Base-by-base conservation (phyloP, 768 basidiomycete genomes). In the Sarcomyxa edulis region DNA sequence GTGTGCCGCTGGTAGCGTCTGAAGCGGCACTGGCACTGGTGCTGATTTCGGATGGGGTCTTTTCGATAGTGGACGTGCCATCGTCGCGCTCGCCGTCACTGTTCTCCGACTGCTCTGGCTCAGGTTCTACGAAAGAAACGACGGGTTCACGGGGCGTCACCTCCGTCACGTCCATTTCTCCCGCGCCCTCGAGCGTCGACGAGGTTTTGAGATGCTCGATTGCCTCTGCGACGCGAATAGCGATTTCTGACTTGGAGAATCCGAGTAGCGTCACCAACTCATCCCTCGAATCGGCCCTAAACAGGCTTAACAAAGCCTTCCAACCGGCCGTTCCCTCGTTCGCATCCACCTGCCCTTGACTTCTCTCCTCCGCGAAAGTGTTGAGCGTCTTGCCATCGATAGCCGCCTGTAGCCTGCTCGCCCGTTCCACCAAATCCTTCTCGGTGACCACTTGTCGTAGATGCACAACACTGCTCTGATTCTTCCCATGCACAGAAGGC, bases 261-360 rank as follows among this genome's bases (percentile, higher is more conserved):
- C 94, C 95, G 10, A 99, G 72, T 1, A 97, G 62, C 2, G 83
- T 84, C 34, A 98, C 83, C 5, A 98, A 69, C 60, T 97, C 92
- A 19, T 94, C 88, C 38, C 91, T 69, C 7, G 91, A 92, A 55
- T 94, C 77, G 0, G 91, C 82, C 47, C 79, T 78, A 76, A 96
- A 97, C 18, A 98, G 66, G 47, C 84, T 88, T 35, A 81, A 58
- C n/a, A 97, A 59, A 1, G 92, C 90, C 55, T 84, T 92, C 93
- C 93, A 96, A 6, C 79, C 75, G 10, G 76, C 80, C 32, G 69
- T 55, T 36, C 64, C 63, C 31, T 55, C 62, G 6, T 44, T 49
- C 26, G 48, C 52, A 3, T 51, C 57, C 19, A 62, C 59, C 48
- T 37, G 16, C 15, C 21, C 37, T 5, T 53, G 55, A 15, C 59